phyloP scores from a whole-genome alignment of 768 basidiomycete genomes.

The Amanita pallidorosea region DNA sequence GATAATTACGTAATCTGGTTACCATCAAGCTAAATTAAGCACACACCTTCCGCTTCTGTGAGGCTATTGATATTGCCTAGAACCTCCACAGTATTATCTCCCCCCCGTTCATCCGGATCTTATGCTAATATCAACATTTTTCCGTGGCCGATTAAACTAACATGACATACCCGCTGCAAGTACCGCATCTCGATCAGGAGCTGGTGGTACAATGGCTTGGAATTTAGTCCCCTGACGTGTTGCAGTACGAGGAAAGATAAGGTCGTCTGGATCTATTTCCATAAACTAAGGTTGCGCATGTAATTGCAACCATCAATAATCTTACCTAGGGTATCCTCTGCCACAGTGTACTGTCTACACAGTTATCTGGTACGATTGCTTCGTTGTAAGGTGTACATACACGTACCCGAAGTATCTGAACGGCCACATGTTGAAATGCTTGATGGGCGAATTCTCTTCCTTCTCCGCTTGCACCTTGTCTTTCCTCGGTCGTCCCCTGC shows the following conservation, averaged over 20 bases:
- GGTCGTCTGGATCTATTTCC: conserved; percentile 83
- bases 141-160: background rate
- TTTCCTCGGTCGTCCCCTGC: conserved; percentile 70
- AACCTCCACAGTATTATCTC: conserved; percentile 65
- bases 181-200: conserved; percentile 28
- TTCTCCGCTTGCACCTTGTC: conserved; percentile 63
- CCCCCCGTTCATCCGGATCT: conserved; percentile 58
- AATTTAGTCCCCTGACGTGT: conserved; percentile 86
- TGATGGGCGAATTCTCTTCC: conserved; percentile 68
- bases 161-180: conserved; percentile 22
- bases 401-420: conserved; percentile 96
- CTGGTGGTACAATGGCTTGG: conserved; percentile 52
- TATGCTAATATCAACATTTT: conserved; percentile 11
- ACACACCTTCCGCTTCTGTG: conserved; percentile 57
- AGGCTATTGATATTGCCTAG: conserved; percentile 55
- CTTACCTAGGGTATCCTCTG: conserved; percentile 81
- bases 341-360: conserved; percentile 75
- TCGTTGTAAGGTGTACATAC: background rate
- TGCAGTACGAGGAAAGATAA: conserved; percentile 89
- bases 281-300: conserved; percentile 14
- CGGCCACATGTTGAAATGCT: conserved; percentile 86
- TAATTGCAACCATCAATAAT: conserved; percentile 10
- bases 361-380: conserved; percentile 2
- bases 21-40: conserved; percentile 8
- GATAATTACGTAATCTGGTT: conserved; percentile 14